Base-by-base conservation (phyloP, 257 asterid species). In the Nicotiana attenuata region DNA sequence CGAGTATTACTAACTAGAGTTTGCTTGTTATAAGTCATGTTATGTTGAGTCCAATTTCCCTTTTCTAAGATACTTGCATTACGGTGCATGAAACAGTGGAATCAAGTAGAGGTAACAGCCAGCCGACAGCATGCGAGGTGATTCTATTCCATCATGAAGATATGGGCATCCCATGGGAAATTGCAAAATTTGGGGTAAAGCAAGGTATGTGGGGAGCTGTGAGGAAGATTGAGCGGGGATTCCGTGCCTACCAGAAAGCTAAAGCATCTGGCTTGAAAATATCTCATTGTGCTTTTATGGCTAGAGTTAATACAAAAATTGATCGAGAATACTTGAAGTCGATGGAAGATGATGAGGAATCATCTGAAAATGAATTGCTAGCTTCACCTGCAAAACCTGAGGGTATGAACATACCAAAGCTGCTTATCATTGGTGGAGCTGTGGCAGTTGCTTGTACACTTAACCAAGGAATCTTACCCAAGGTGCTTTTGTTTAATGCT, bases 81-180 rank as follows among this genome's bases (percentile, higher is more conserved):
- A 22, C 15, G 83, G 67, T 78, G 31, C 35, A 73, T 81, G 75
- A 35, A 78, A 83, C 91, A 96, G 99, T 94, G 80, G 99, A 91
- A 81, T 90, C 99, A 2, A 89, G 89, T 75, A 89, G 89, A 83
- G 86, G 87, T 33, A 81, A 85, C 2, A 93, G 94, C 15, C 87
- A 90, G 33, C 80, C 90, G 60, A 84, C 88, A 7, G 94, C 98
- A 2, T 92, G 97, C 47, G 97, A 96, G 85, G 98, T 95, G 69
- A 85, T 91, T 66, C 94, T 92, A 75, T 91, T 93, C 90, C 98
- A 93, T 47, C 88, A 96, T 7, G 99, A 96, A 81, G 97, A 96
- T 84, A 96, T 96, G 98, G 99, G 99, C 64, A 96, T 96, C 81
- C 98, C 99, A 5, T 90, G 97, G 93, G 98, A 93, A 86, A 91